These are phyloP conservation scores for Fonsecaea pugnacius DNA, from an alignment of 2,329 filamentous ascomycete species.

Conservation along the genomic window DNA sequence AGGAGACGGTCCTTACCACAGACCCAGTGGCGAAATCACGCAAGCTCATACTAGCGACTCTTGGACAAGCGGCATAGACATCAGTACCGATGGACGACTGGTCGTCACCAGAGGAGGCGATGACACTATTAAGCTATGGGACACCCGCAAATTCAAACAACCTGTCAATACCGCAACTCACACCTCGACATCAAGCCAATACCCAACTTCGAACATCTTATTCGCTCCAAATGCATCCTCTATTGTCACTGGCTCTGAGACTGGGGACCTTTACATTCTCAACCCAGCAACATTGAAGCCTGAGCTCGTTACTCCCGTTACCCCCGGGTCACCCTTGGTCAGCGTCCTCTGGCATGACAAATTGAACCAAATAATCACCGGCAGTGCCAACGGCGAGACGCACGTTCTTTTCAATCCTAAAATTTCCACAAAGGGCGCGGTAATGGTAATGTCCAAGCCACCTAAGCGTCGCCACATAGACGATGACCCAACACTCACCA, in stretches of 20 bases:
- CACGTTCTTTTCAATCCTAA: conserved; percentile 88
- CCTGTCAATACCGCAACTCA: conserved; percentile 81
- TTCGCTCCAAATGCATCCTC: conserved; percentile 84
- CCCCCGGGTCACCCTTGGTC: conserved; percentile 79
- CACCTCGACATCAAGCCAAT: conserved; percentile 79
- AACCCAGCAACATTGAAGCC: conserved; percentile 88
- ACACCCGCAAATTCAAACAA: conserved; percentile 91
- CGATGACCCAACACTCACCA: conserved; percentile 85
- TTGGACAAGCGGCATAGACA: conserved; percentile 90
- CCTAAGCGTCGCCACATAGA: conserved; percentile 96
- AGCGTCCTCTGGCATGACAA: conserved; percentile 89
- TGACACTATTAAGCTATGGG: conserved; percentile 93
- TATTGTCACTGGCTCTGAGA: conserved; percentile 85
- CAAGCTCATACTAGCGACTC: conserved; percentile 81
- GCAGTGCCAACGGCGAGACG: conserved; percentile 86
- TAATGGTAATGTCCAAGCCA: conserved; percentile 86
- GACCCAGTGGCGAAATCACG: conserved; percentile 80
- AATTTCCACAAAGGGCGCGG: conserved; percentile 79
- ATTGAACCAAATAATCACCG: conserved; percentile 94
- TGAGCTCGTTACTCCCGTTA: conserved; percentile 87
- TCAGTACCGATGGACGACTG: conserved; percentile 87
- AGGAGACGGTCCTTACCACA: conserved; percentile 81
- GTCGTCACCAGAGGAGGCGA: conserved; percentile 91
- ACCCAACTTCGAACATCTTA: conserved; percentile 81
- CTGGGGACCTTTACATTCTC: conserved; percentile 86